These are phyloP conservation scores for Solanum piurae DNA, from an alignment of 257 asterid genomes.

Conservation along the genomic window DNA sequence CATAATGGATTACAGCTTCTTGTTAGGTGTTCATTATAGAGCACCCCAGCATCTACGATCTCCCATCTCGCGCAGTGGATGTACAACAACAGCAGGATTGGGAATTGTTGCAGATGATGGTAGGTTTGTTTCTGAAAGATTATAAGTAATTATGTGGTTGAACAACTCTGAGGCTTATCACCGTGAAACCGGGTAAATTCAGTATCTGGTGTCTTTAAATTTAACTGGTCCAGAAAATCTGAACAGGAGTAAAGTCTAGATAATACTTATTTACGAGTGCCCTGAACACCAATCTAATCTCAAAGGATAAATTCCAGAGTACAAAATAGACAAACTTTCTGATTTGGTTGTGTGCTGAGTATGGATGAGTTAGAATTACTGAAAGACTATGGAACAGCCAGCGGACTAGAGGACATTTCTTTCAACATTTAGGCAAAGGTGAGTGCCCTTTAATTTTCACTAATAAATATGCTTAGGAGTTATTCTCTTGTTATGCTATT, in stretches of 20 bases:
- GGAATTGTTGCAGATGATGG: constrained; percentile 91
- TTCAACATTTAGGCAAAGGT: neutral
- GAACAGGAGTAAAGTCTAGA: neutral
- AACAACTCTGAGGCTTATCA: neutral
- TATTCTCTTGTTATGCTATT: neutral
- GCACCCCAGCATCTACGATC: constrained; percentile 87
- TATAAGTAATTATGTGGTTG: neutral
- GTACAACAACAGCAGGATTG: constrained; percentile 43
- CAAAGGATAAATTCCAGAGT: neutral
- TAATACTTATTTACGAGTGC: neutral
- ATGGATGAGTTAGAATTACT: neutral
- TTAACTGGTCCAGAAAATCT: neutral
- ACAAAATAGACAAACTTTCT: neutral
- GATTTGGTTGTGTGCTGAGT: neutral
- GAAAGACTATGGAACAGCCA: neutral
- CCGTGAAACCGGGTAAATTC: neutral
- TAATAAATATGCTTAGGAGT: neutral
- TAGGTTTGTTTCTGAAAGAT: constrained; percentile 13
- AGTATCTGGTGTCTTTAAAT: neutral
- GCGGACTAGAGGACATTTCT: neutral
- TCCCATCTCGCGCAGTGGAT: constrained; percentile 38
- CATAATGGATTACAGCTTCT: constrained; percentile 96
- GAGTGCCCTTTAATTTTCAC: neutral
- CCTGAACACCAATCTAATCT: neutral
- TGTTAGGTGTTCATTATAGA: constrained; percentile 88